These are phyloP conservation scores for Nicotiana noctiflora DNA, from an alignment of 257 asterid genomes.

Conservation along the genomic window DNA sequence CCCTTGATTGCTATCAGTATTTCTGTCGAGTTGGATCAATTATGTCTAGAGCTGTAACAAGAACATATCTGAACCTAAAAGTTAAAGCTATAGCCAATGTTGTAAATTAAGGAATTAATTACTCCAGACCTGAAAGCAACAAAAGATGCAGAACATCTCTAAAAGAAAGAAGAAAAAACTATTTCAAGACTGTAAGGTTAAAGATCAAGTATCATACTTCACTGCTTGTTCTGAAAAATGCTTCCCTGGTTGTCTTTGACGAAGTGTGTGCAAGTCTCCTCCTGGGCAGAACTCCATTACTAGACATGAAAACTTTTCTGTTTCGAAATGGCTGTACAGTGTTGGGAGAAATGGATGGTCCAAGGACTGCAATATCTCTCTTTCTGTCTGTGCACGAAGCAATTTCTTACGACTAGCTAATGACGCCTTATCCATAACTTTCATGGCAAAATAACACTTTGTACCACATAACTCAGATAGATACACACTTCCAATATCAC, in stretches of 20 bases:
- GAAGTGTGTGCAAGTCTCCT: constrained; percentile 71
- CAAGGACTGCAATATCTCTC: constrained; percentile 66
- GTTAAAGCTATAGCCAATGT: background rate
- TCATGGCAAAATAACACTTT: constrained; percentile 71
- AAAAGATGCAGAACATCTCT: background rate
- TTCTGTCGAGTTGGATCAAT: background rate
- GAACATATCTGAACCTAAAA: background rate
- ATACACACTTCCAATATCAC: constrained; percentile 79
- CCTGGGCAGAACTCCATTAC: constrained; percentile 93
- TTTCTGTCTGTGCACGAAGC: constrained; percentile 73
- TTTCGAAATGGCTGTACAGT: constrained; percentile 58
- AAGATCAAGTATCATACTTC: constrained; percentile 42
- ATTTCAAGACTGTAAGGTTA: constrained; percentile 5
- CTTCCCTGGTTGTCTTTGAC: constrained; percentile 82
- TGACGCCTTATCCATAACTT: constrained; percentile 74
- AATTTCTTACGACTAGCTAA: constrained; percentile 75
- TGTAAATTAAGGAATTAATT: background rate
- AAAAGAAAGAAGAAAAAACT: constrained; percentile 10
- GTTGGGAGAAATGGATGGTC: constrained; percentile 83
- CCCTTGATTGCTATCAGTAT: background rate
- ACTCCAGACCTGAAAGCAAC: background rate
- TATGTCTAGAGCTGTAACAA: background rate
- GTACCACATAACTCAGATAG: constrained; percentile 73
- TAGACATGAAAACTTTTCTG: constrained; percentile 72
- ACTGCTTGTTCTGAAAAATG: constrained; percentile 80